phyloP scores from a whole-genome alignment of 164 flowering plant genomes.

The Malania oleifera region DNA sequence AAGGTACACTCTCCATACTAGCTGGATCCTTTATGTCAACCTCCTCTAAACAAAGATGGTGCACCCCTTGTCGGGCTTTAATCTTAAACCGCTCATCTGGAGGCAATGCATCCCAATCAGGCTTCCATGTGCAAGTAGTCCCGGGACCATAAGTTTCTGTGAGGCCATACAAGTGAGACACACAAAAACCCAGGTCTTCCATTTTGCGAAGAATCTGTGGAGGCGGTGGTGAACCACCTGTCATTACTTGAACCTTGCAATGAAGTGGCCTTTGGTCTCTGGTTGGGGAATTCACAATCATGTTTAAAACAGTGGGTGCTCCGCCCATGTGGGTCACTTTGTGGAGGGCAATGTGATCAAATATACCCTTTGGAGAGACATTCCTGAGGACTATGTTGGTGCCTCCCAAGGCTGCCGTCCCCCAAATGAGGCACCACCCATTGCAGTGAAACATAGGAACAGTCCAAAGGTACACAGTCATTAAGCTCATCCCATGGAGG shows the following conservation, averaged over 20 bases:
- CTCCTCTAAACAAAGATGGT: constrained; percentile 28
- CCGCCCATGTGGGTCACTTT: constrained; percentile 46
- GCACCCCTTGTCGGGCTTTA: constrained; percentile 40
- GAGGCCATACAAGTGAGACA: constrained; percentile 40
- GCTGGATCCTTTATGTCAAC: constrained; percentile 34
- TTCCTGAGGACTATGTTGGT: constrained; percentile 39
- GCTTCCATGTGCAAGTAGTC: constrained; percentile 34
- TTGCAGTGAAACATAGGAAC: constrained; percentile 55
- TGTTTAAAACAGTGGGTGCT: constrained; percentile 45
- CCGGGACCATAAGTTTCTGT: constrained; percentile 50
- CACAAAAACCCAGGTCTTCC: constrained; percentile 40
- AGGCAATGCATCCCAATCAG: constrained; percentile 38
- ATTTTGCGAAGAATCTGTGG: constrained; percentile 33
- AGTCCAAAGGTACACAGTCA: constrained; percentile 47
- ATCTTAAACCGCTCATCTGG: constrained; percentile 21
- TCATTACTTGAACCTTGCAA: constrained; percentile 30
- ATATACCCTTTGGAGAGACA: constrained; percentile 30
- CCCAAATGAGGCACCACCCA: constrained; percentile 54
- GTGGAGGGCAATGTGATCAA: constrained; percentile 26
- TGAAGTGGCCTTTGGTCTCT: constrained; percentile 27
- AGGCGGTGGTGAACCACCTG: constrained; percentile 49
- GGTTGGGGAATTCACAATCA: constrained; percentile 28
- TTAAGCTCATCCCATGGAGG: constrained; percentile 26
- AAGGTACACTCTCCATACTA: constrained; percentile 35
- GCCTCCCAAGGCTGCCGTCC: constrained; percentile 41